A percentile compares a stretch with the other conserved stretches of the same genome.
These are phyloP conservation scores for Glarea lozoyensis DNA, from an alignment of 495 filamentous ascomycete genomes.

Conservation along the genomic window DNA sequence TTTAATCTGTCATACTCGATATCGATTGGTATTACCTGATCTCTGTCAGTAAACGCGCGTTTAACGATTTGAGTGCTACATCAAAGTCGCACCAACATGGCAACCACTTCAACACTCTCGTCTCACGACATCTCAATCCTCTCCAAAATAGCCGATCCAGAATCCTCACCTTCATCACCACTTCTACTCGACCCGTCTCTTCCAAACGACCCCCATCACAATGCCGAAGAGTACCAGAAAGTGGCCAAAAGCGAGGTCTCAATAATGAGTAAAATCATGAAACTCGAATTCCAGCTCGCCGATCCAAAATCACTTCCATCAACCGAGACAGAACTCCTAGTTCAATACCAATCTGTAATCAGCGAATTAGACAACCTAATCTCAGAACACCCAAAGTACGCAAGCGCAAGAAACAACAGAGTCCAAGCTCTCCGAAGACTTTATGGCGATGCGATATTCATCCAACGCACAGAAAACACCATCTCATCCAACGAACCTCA, in stretches of 20 bases:
- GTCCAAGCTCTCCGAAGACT: constrained; percentile 60
- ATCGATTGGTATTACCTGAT: too few relatives aligned
- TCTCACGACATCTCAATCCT: constrained; percentile 64
- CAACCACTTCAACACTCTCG: constrained; percentile 53
- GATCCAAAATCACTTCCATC: constrained; percentile 22
- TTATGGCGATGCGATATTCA: constrained; percentile 37
- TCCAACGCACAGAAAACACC: constrained; percentile 12
- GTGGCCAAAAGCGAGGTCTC: constrained; percentile 32
- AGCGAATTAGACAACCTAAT: constrained; percentile 45
- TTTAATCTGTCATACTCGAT: too few relatives aligned
- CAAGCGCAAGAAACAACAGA: constrained; percentile 67
- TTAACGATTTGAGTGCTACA: too few relatives aligned
- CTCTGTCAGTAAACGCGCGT: too few relatives aligned
- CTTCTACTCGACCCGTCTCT: constrained; percentile 47
- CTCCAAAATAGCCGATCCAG: constrained; percentile 71
- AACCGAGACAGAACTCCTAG: constrained; percentile 15
- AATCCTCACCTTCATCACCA: constrained; percentile 47
- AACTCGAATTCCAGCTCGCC: constrained; percentile 38
- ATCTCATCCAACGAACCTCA: background rate
- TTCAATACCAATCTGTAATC: constrained; percentile 30
- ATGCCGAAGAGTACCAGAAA: constrained; percentile 25
- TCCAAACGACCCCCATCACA: constrained; percentile 51
- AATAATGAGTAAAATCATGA: constrained; percentile 39
- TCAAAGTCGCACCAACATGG: too few relatives aligned
- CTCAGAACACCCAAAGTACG: constrained; percentile 52